Evolutionary conservation across 225 moss, liverwort and hornwort species (phyloP).

Genomic region (Ulota crispa): DNA sequence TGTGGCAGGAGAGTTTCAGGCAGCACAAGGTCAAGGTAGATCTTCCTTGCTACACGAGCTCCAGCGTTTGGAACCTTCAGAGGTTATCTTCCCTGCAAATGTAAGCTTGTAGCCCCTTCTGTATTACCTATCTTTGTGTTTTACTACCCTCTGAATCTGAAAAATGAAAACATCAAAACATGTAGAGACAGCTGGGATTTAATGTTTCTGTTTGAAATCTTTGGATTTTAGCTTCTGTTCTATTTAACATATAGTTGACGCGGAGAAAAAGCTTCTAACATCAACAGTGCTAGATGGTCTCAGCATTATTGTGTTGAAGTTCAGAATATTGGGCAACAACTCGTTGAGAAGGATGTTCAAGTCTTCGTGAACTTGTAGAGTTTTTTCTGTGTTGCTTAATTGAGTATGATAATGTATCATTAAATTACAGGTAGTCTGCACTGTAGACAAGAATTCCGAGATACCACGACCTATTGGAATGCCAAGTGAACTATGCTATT

Average conservation of each 20-base stretch:
- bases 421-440: slow-evolving; percentile 50
- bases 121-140: slow-evolving; percentile 11
- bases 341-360: not conserved
- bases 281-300: not conserved
- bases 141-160: not conserved
- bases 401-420: slow-evolving; percentile 10
- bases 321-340: not conserved
- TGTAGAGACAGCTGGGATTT: slow-evolving; percentile 3
- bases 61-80: slow-evolving; percentile 71
- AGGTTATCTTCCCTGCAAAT: slow-evolving; percentile 66
- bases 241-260: not conserved
- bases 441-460: slow-evolving; percentile 37
- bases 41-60: slow-evolving; percentile 59
- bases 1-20: slow-evolving; percentile 76
- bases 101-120: slow-evolving; percentile 26
- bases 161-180: slow-evolving; percentile 1
- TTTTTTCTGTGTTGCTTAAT: slow-evolving; percentile 12
- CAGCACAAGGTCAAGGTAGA: slow-evolving; percentile 67
- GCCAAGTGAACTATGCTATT: slow-evolving; percentile 63
- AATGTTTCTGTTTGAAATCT: not conserved
- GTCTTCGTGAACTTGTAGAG: not conserved
- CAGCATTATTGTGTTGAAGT: slow-evolving; percentile 6
- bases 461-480: slow-evolving; percentile 53
- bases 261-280: not conserved
- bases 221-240: not conserved